A percentile compares a stretch with the other conserved stretches of the same genome.
Conservation (phyloP, 139 green algal species). For the Parachlorella kessleri region DNA sequence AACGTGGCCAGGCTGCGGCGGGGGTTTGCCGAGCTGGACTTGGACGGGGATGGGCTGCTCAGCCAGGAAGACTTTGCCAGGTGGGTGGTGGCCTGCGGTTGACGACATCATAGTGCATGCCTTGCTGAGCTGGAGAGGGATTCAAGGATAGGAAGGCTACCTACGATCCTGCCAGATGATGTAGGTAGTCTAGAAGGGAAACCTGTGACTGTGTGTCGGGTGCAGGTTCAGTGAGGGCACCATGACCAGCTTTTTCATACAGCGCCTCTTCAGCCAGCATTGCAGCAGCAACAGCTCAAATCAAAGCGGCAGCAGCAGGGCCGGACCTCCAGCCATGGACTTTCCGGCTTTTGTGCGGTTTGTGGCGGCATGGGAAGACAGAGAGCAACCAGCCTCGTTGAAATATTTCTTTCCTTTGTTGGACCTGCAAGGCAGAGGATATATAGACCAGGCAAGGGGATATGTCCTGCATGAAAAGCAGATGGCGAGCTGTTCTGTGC, state of each 20-base stretch:
- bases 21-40: conserved; percentile 64
- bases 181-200: too few relatives aligned
- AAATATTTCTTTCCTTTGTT: conserved; percentile 77
- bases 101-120: too few relatives aligned
- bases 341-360: conserved; percentile 74
- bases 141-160: too few relatives aligned
- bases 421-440: conserved; percentile 57
- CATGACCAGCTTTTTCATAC: conserved; percentile 67
- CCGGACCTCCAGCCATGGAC: conserved; percentile 49
- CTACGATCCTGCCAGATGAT: too few relatives aligned
- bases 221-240: conserved; percentile 60
- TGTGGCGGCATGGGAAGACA: conserved; percentile 74
- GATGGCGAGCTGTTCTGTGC: too few relatives aligned
- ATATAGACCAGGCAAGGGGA: conserved; percentile 33
- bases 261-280: conserved; percentile 46
- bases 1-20: conserved; percentile 55
- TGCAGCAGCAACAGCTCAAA: not conserved
- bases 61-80: conserved; percentile 51
- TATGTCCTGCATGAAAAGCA: too few relatives aligned
- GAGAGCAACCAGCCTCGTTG: conserved; percentile 47
- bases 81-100: conserved; percentile 17
- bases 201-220: too few relatives aligned
- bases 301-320: conserved; percentile 24
- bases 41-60: conserved; percentile 62
- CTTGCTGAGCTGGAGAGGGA: too few relatives aligned